A percentile compares a stretch with the other conserved stretches of the same genome.
These are phyloP conservation scores for Funneliformis geosporum DNA, from an alignment of 192 early-diverging fungal genomes.

Conservation along the genomic window DNA sequence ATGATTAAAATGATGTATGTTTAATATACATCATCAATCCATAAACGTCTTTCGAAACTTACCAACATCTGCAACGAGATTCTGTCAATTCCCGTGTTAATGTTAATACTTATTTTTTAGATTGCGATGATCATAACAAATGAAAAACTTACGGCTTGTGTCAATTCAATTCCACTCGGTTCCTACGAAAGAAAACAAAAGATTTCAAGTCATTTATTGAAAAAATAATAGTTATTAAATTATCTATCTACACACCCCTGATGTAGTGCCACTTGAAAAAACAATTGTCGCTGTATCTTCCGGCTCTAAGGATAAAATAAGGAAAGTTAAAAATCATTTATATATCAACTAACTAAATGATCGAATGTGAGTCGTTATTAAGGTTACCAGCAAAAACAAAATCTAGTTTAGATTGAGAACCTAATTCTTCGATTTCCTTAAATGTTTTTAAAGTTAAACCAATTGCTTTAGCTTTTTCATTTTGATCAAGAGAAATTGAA, in stretches of 20 bases:
- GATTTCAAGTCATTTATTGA: too few species aligned
- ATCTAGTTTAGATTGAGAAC: not conserved
- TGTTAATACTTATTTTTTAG: not conserved
- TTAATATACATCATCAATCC: not conserved
- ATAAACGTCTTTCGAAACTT: not conserved
- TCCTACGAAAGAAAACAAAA: slow-evolving; percentile 7
- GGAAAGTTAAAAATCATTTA: not conserved
- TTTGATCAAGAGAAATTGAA: not conserved
- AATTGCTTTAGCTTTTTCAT: not conserved
- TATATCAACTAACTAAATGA: not conserved
- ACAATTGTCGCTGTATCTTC: slow-evolving; percentile 74
- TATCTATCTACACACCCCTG: not conserved
- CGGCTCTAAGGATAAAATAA: slow-evolving; percentile 36
- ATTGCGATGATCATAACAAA: not conserved
- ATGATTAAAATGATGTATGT: not conserved
- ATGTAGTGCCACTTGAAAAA: slow-evolving; percentile 82
- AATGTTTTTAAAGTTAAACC: slow-evolving; percentile 12
- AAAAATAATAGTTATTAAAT: not conserved
- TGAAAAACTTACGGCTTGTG: slow-evolving; percentile 39
- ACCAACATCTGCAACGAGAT: slow-evolving; percentile 41
- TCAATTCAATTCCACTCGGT: slow-evolving; percentile 32
- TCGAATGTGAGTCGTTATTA: not conserved
- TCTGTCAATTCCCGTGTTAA: slow-evolving; percentile 25
- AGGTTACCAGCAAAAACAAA: slow-evolving; percentile 14
- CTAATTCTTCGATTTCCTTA: slow-evolving; percentile 21